These are phyloP conservation scores for Fragaria nilgerrensis DNA, from an alignment of 306 rosid species.

Conservation along the genomic window DNA sequence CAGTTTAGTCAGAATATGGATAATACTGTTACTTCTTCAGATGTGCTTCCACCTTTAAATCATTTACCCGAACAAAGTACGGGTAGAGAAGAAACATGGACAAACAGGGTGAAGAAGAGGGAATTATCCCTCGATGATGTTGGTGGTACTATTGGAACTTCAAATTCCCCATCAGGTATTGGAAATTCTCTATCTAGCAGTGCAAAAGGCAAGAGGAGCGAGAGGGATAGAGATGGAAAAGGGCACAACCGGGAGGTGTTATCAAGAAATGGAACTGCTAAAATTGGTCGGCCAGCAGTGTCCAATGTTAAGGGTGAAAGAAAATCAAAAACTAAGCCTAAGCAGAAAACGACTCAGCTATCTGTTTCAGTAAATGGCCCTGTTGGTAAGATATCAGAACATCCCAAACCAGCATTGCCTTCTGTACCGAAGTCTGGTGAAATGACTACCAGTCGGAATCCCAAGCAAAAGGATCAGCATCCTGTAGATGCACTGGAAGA, in stretches of 20 bases:
- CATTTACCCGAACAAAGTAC: conserved; percentile 56
- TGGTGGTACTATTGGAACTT: conserved; percentile 51
- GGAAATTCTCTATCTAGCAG: conserved; percentile 75
- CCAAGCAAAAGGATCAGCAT: conserved; percentile 63
- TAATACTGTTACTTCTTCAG: conserved; percentile 55
- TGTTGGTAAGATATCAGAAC: conserved; percentile 78
- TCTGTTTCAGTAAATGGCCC: conserved; percentile 96
- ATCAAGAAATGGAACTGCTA: conserved; percentile 82
- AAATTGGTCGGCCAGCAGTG: conserved; percentile 78
- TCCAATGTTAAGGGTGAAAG: conserved; percentile 82
- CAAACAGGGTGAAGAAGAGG: conserved; percentile 94
- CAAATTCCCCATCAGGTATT: conserved; percentile 58
- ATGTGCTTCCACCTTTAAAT: conserved; percentile 53
- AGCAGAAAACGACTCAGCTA: conserved; percentile 87
- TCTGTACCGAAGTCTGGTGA: conserved; percentile 64
- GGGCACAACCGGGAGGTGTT: conserved; percentile 80
- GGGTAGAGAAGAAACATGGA: conserved; percentile 77
- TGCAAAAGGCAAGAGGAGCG: conserved; percentile 98
- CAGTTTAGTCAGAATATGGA: conserved; percentile 68
- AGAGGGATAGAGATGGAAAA: conserved; percentile 98
- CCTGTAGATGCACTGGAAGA: conserved; percentile 70
- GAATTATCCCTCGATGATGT: conserved; percentile 92
- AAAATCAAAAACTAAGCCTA: conserved; percentile 91
- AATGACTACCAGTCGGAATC: conserved; percentile 42
- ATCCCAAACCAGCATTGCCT: conserved; percentile 63